These are phyloP conservation scores for Apiospora hydei DNA, from an alignment of 2,329 filamentous ascomycete genomes.

Conservation along the genomic window DNA sequence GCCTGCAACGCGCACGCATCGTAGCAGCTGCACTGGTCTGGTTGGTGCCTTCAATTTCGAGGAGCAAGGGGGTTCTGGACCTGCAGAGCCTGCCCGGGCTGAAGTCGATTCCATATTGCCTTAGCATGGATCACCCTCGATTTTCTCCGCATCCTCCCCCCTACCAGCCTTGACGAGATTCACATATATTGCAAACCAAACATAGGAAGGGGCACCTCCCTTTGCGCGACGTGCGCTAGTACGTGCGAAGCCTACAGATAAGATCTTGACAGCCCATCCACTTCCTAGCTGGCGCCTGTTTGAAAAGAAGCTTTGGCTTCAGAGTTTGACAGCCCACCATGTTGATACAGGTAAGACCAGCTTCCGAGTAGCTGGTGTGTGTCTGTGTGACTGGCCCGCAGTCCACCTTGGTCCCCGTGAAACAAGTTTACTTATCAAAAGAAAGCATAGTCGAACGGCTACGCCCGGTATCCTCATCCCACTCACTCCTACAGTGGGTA, in stretches of 20 bases:
- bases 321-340: background rate
- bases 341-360: background rate
- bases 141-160: constrained; percentile 12
- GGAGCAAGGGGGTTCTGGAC: constrained; percentile 3
- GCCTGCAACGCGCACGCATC: background rate
- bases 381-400: background rate
- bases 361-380: background rate
- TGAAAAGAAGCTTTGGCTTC: background rate
- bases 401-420: background rate
- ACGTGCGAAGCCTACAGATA: background rate
- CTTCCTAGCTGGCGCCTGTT: constrained; percentile 4
- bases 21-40: background rate
- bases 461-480: background rate
- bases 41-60: background rate
- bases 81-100: background rate
- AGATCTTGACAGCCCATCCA: constrained; percentile 7
- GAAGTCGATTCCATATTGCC: background rate
- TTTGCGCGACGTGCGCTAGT: background rate
- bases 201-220: background rate
- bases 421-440: background rate
- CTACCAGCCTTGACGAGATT: constrained; percentile 11
- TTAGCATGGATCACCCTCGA: constrained; percentile 13
- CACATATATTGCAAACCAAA: constrained; percentile 10
- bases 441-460: constrained; percentile 2
- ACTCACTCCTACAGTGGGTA: background rate